Evolutionary conservation across 257 asterid genomes (phyloP), one percentile per base, ranked within the genome.

Genomic region (Solanum ossicruentum): DNA sequence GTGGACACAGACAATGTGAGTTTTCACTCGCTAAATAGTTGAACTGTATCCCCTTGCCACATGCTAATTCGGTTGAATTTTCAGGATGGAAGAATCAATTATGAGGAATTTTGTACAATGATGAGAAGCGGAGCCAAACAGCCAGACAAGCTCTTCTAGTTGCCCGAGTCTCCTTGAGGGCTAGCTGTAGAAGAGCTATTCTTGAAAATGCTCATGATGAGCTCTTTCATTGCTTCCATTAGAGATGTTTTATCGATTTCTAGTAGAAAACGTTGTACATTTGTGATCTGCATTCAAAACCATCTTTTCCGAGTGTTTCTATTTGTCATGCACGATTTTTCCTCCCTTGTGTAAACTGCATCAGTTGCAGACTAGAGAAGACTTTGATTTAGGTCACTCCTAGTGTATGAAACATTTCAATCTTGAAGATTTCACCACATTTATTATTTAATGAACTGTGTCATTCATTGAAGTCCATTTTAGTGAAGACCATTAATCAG

Each of bases 41-140:
- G 26, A 41, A 78, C 65, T 52, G 10, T 3, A 10, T 7, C 36
- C 54, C 82, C 82, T 78, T 17, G 49, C 61, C 26, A 15, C 73
- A 1, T 49, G 56, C 84, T 73, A 65, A 56, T 36, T 16, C 41
- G 79, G 51, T 58, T 8, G 10, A 85, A 85, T 66, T 84, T 75
- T 36, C 90, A 95, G 98, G 98, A 95, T 85, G 98, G 98, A 83
- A 91, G 94, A 89, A 95, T 95, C 52, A 92, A 95, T 84, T 95
- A 93, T 45, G 95, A 93, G 28, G 99, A 95, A 88, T 95, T 95
- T 85, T 95, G 97, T 72, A 88, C 89, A 17, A 95, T 95, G 99
- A 95, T 94, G 99, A 95, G 97, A 89, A 89, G 92, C 36, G 99
- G 98, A 87, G 88, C 91, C 56, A 91, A 90, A 72, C 89, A 89